phyloP scores from a whole-genome alignment of 305 asterid genomes.

The Galium porrigens region DNA sequence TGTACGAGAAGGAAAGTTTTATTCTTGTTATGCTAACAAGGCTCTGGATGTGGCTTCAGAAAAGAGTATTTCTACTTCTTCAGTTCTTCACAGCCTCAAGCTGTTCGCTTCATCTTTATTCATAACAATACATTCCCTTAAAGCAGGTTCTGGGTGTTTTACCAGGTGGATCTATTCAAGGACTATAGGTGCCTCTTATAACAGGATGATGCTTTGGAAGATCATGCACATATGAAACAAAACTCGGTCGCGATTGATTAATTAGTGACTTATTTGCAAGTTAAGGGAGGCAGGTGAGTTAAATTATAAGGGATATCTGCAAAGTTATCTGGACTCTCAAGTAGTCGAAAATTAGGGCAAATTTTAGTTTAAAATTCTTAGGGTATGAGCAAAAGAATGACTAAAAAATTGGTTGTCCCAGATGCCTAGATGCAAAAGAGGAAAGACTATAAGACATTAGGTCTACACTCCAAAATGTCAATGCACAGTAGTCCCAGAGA shows the following conservation, averaged over 20 bases:
- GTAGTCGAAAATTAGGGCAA: background rate
- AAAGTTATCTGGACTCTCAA: background rate
- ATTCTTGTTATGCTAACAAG: no score
- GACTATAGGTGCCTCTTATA: background rate
- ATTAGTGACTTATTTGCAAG: background rate
- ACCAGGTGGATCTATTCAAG: no score
- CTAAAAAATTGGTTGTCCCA: background rate
- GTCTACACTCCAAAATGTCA: background rate
- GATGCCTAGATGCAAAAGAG: background rate
- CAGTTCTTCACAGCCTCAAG: background rate
- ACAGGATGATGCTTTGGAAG: background rate
- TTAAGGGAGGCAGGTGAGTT: background rate
- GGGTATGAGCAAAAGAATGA: background rate
- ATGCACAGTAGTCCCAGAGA: background rate
- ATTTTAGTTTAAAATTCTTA: background rate
- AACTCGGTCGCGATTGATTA: background rate
- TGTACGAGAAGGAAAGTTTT: no score
- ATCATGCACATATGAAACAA: background rate
- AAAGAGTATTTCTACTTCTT: background rate
- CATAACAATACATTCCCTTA: background rate
- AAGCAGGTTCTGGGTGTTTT: no score
- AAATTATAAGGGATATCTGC: background rate
- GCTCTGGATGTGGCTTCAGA: no score
- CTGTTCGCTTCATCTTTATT: background rate
- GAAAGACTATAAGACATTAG: background rate